Evolutionary conservation across 129 eudicot species (phyloP), one percentile per base, ranked within the genome.

Genomic region (Arctium minus): DNA sequence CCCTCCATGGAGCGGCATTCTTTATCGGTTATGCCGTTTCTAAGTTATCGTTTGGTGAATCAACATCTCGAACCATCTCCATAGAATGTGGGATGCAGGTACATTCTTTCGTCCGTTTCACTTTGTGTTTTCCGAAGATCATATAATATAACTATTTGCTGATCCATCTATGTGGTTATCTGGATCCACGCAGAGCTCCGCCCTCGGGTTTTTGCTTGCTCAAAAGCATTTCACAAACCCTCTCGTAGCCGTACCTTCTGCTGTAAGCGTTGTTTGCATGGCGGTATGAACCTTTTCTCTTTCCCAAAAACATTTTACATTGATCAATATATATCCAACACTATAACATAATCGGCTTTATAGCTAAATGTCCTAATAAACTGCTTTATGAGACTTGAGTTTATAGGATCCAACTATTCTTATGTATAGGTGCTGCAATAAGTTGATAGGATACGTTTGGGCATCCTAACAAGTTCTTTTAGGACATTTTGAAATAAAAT

Each of bases 51-150:
- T 96, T 96, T 84, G 99, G 99, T 69, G 99, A 96, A 93, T 96
- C 99, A 32, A 96, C 99, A 31, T 96, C 99, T 70, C 94, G 99
- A 78, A 96, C 99, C 75, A 90, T 96, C 86, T 96, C 99, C 83
- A 96, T 96, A 42, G 99, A 96, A 92, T 96, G 99, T 80, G 99
- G 99, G 76, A 96, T 96, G 99, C 99, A 96, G 99, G 99, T 93
- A 82, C 35, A 75, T 78, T n/a, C 60, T 8, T 48, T 50, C 48
- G 62, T 62, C 15, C 76, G 17, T 53, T 70, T 77, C 39, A 29
- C 65, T 53, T 2, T 32, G 39, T 30, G 62, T 71, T 50, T 22
- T 53, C 1, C 18, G 33, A 6, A 18, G 70, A 32, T 69, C 67
- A 80, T 22, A 81, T 75, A 37, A 33, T 73, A 73, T 71, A 10